phyloP scores from a whole-genome alignment of 257 asterid genomes.

The Nicotiana tomentosiformis region DNA sequence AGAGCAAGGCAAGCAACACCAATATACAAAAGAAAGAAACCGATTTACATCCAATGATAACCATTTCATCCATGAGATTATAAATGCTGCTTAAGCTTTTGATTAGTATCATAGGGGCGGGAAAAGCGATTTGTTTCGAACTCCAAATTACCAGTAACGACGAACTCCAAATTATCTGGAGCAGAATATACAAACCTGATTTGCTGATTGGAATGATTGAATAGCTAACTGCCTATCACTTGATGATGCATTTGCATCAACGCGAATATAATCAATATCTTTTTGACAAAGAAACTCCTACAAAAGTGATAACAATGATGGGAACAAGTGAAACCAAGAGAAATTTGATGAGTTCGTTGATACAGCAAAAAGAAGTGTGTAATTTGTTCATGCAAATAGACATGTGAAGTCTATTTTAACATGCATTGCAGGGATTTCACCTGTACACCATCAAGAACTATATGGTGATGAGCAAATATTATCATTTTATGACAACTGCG shows the following conservation, averaged over 20 bases:
- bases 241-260: conserved; percentile 62
- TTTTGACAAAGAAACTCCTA: conserved; percentile 81
- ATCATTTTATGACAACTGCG: conserved; percentile 80
- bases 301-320: conserved; percentile 7
- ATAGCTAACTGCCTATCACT: conserved; percentile 68
- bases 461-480: conserved; percentile 94
- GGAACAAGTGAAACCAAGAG: background rate
- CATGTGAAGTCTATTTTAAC: conserved; percentile 1
- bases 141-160: background rate
- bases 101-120: background rate
- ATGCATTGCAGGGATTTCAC: conserved; percentile 28
- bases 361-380: background rate
- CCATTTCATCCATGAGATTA: conserved; percentile 6
- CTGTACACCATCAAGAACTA: conserved; percentile 93
- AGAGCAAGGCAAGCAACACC: conserved; percentile 1
- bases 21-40: background rate
- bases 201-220: conserved; percentile 67
- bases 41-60: background rate
- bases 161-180: background rate
- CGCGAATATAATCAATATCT: conserved; percentile 66
- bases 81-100: background rate
- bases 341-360: background rate
- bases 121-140: background rate
- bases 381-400: background rate
- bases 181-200: conserved; percentile 43